Conservation (phyloP, 1,139 yeast species). For the Hansenula lynferdii region DNA sequence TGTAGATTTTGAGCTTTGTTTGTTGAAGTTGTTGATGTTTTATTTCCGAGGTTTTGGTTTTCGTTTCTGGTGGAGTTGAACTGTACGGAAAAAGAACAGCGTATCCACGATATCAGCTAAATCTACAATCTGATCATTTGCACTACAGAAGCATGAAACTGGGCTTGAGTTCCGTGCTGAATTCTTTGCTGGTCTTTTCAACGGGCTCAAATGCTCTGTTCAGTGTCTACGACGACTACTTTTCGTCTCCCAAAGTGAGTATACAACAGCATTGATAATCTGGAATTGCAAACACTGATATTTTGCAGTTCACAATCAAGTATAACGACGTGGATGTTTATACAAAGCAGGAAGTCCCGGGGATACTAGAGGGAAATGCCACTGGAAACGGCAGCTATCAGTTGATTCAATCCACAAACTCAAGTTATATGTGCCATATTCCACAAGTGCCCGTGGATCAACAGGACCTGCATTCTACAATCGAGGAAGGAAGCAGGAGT, state of each 20-base stretch:
- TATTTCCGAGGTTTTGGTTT: too few relatives aligned
- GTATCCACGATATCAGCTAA: too few relatives aligned
- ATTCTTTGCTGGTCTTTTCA: neutral
- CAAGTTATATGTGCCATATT: conserved; percentile 3
- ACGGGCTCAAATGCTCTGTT: neutral
- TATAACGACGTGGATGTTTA: neutral
- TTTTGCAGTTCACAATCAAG: neutral
- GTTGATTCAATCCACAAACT: neutral
- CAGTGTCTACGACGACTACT: conserved; percentile 15
- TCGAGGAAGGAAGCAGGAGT: neutral
- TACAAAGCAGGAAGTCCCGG: neutral
- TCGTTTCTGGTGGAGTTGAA: too few relatives aligned
- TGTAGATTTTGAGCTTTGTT: too few relatives aligned
- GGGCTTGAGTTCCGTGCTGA: neutral
- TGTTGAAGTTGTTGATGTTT: too few relatives aligned
- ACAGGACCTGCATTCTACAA: neutral
- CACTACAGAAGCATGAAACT: neutral
- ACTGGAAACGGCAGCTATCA: neutral
- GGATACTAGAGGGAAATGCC: neutral
- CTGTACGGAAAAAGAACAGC: too few relatives aligned
- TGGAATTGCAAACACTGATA: neutral
- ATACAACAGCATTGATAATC: too few relatives aligned
- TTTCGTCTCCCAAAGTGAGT: conserved; percentile 22
- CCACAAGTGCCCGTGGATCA: conserved; percentile 8
- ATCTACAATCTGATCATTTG: too few relatives aligned